phyloP scores from a whole-genome alignment of 352 stramenopile species.

The Phytophthora fragariaefolia region DNA sequence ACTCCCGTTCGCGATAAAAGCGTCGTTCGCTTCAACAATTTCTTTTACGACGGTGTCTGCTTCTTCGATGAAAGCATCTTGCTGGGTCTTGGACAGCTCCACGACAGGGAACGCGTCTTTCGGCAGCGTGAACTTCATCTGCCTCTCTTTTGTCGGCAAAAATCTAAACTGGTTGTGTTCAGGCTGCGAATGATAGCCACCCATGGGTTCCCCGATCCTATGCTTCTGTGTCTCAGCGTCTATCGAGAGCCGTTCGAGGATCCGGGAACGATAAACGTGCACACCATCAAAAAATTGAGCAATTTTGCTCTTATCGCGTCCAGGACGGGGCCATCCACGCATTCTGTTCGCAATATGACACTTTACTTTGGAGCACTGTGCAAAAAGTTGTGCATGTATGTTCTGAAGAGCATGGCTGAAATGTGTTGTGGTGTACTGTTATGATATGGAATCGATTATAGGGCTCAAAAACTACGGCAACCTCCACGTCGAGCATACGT shows the following conservation, averaged over 20 bases:
- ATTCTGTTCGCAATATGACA: background rate
- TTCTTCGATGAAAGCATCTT: slow-evolving; percentile 40
- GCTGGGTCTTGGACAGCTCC: slow-evolving; percentile 28
- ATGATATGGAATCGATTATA: no score
- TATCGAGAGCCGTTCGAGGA: slow-evolving; percentile 6
- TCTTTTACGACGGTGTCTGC: slow-evolving; percentile 49
- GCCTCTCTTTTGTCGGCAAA: slow-evolving; percentile 8
- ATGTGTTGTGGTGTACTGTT: no score
- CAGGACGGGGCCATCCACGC: background rate
- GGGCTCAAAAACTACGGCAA: no score
- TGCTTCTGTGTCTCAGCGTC: slow-evolving; percentile 23
- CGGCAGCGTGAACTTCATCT: slow-evolving; percentile 60
- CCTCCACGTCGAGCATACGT: no score
- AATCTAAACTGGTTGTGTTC: background rate
- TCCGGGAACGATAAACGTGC: slow-evolving; percentile 4
- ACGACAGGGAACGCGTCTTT: slow-evolving; percentile 40
- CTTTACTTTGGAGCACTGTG: background rate
- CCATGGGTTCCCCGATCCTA: slow-evolving; percentile 22
- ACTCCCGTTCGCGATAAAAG: slow-evolving; percentile 32
- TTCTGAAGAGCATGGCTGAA: no score
- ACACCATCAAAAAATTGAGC: background rate
- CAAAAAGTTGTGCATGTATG: background rate
- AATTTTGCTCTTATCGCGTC: background rate
- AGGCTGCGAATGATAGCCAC: slow-evolving; percentile 8
- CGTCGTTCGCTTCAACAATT: slow-evolving; percentile 47